Percentiles rank a stretch among this genome's conserved stretches.
These are phyloP conservation scores for Botrytis galanthina DNA, from an alignment of 2,329 filamentous ascomycete genomes.

Conservation along the genomic window DNA sequence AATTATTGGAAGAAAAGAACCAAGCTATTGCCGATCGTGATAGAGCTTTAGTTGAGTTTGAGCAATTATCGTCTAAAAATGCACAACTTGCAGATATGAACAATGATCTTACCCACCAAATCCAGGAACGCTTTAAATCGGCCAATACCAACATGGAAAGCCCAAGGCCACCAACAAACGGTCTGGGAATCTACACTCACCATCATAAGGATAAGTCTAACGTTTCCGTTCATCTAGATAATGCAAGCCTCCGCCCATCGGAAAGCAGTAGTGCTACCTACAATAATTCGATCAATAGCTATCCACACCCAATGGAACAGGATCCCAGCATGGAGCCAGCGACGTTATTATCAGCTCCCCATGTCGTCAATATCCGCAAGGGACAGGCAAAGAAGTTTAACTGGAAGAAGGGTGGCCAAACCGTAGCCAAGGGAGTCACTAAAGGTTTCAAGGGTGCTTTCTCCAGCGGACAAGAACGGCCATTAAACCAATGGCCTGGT, in stretches of 20 bases:
- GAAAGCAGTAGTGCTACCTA: constrained; percentile 39
- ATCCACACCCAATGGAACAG: constrained; percentile 39
- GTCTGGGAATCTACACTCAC: constrained; percentile 62
- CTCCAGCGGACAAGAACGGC: constrained; percentile 51
- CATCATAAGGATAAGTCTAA: constrained; percentile 49
- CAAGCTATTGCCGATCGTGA: constrained; percentile 83
- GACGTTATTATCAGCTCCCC: constrained; percentile 56
- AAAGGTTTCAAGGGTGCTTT: constrained; percentile 95
- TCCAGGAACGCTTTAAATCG: constrained; percentile 88
- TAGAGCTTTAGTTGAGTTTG: constrained; percentile 91
- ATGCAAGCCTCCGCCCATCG: constrained; percentile 43
- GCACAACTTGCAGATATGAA: constrained; percentile 92
- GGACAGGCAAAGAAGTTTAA: constrained; percentile 92
- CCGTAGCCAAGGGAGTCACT: constrained; percentile 87
- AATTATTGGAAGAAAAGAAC: constrained; percentile 80
- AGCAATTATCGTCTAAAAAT: constrained; percentile 92
- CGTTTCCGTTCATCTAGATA: constrained; percentile 36
- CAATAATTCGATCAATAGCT: constrained; percentile 32
- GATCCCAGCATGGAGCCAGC: constrained; percentile 37
- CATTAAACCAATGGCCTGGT: constrained; percentile 48
- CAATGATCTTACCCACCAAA: constrained; percentile 90
- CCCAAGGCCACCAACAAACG: constrained; percentile 44
- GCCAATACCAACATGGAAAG: constrained; percentile 55
- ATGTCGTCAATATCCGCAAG: constrained; percentile 92
- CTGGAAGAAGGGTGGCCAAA: constrained; percentile 96